These are phyloP conservation scores for Gigaspora rosea DNA, from an alignment of 192 early-diverging fungal genomes.

Conservation along the genomic window DNA sequence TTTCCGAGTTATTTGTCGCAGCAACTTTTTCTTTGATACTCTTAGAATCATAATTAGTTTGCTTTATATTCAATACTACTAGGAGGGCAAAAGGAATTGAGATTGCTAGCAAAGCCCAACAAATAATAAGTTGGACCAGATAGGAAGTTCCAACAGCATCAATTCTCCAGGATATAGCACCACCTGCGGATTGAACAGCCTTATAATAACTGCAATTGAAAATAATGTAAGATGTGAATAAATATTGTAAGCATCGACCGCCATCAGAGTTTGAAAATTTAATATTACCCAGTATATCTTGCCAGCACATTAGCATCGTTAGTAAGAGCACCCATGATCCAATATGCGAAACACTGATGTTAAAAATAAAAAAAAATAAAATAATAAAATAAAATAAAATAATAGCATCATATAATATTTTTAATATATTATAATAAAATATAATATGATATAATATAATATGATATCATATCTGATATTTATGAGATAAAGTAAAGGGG, in stretches of 20 bases:
- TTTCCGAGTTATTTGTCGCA: too few species aligned
- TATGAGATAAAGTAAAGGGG: too few species aligned
- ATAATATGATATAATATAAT: background rate
- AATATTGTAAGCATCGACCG: background rate
- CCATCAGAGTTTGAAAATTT: background rate
- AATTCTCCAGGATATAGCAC: constrained; percentile 70
- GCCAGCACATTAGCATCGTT: constrained; percentile 76
- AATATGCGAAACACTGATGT: constrained; percentile 59
- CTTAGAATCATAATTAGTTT: constrained; percentile 23
- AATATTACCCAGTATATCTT: constrained; percentile 59
- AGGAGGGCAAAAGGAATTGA: constrained; percentile 40
- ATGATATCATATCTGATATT: background rate
- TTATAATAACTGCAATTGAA: constrained; percentile 73
- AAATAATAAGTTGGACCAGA: constrained; percentile 42
- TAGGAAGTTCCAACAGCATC: constrained; percentile 51
- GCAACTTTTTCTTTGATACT: too few species aligned
- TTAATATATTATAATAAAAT: background rate
- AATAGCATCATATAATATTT: too few species aligned
- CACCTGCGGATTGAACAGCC: constrained; percentile 82
- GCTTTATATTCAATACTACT: constrained; percentile 37
- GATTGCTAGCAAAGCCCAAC: constrained; percentile 41
- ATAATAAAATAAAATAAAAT: too few species aligned
- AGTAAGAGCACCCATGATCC: constrained; percentile 83
- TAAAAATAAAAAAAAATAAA: background rate
- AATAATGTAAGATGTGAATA: background rate